These are phyloP conservation scores for Plectosphaerella sp. DNA, from an alignment of 2,329 filamentous ascomycete genomes.

Conservation along the genomic window DNA sequence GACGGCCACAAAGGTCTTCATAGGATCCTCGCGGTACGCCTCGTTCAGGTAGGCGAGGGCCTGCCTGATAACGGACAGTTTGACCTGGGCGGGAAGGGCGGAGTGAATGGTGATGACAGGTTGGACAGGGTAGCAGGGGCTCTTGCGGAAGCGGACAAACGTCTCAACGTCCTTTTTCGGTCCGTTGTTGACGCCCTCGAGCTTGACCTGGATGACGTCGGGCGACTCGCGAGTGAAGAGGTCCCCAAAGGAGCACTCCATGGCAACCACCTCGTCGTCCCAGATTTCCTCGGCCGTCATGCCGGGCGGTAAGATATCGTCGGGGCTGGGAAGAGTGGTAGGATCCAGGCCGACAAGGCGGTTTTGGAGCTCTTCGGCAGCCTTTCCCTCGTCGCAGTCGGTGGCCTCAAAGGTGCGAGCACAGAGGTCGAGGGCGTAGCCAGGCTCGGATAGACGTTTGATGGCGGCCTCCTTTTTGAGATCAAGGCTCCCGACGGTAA, in stretches of 20 bases:
- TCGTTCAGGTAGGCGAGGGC: slow-evolving; percentile 67
- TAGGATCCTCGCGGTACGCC: slow-evolving; percentile 75
- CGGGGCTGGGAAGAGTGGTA: neutral
- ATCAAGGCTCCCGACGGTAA: slow-evolving; percentile 79
- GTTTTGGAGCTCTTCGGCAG: slow-evolving; percentile 75
- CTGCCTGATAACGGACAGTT: slow-evolving; percentile 79
- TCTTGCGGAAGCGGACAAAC: slow-evolving; percentile 63
- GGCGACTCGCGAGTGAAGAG: slow-evolving; percentile 58
- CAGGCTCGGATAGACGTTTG: slow-evolving; percentile 74
- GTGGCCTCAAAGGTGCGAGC: slow-evolving; percentile 69
- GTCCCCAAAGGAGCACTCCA: slow-evolving; percentile 83
- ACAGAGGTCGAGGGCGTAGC: slow-evolving; percentile 83
- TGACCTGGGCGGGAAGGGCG: slow-evolving; percentile 84
- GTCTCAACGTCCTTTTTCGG: slow-evolving; percentile 46
- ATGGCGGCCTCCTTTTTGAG: slow-evolving; percentile 77
- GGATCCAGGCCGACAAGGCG: slow-evolving; percentile 5
- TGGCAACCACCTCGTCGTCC: slow-evolving; percentile 78
- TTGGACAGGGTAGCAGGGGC: slow-evolving; percentile 67
- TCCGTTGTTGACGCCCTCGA: slow-evolving; percentile 53
- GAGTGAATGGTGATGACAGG: slow-evolving; percentile 66
- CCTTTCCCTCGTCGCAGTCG: slow-evolving; percentile 66
- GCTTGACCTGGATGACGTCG: slow-evolving; percentile 64
- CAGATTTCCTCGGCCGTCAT: slow-evolving; percentile 60
- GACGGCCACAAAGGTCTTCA: slow-evolving; percentile 81
- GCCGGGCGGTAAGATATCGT: slow-evolving; percentile 8